Evolutionary conservation across 352 stramenopile species (phyloP), one percentile per base, ranked within the genome.

Genomic region (Globisporangium alternatum): DNA sequence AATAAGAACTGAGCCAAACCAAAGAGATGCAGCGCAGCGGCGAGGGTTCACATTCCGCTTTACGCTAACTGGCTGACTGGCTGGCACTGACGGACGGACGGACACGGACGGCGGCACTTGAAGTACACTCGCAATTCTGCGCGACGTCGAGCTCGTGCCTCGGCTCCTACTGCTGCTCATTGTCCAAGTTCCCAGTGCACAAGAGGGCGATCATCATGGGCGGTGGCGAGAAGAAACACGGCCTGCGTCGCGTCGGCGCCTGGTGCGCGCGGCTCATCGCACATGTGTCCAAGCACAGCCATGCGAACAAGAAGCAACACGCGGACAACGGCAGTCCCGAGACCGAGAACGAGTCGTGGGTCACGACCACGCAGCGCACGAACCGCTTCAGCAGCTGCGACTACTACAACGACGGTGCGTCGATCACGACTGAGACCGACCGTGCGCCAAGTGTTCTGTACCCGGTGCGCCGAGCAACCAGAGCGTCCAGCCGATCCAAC

Each of bases 271-370:
- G 49, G 25, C 30, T 65, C 30, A n/a, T 65, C 5, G 21, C 37
- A 25, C 56, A 47, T 6, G 63, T 64, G 13, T 31, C 31, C n/a
- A 62, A 52, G 13, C 53, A 58, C 17, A 21, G 22, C 12, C n/a
- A 33, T 6, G 7, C 39, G 31, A 25, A 15, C 2, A 17, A 47
- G 31, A 31, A 56, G 9, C 19, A 25, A 22, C 8, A 5, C 28
- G 33, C 0, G 4, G 31, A 43, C 33, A 10, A 9, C 28, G 33
- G 47, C 17, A 47, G 21, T 19, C 22, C 64, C 13, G 56, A 25
- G 31, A 69, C 64, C 4, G 49, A 65, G 39, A 28, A 60, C 33
- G 56, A 69, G 49, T 62, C 51, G 31, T 62, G 64, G 57, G 30
- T 62, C 31, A 55, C 53, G 10, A 56, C 49, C 4, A 30, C 33